phyloP scores from a whole-genome alignment of 2,329 filamentous ascomycete genomes.

The Setomelanomma holmii region DNA sequence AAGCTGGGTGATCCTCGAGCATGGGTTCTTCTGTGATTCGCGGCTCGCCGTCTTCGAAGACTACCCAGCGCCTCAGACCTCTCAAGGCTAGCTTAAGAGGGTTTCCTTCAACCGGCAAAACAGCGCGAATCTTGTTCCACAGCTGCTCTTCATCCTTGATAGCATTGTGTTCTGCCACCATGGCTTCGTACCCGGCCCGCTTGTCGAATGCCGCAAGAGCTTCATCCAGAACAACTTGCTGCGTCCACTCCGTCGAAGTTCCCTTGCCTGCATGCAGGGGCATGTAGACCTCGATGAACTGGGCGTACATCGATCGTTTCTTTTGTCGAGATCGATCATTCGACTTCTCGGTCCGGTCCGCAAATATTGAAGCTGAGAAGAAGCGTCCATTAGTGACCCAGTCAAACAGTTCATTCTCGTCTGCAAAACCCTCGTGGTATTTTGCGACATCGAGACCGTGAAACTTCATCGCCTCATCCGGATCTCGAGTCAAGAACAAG shows the following conservation, averaged over 20 bases:
- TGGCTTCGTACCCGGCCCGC: constrained; percentile 53
- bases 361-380: constrained; percentile 57
- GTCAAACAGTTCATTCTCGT: constrained; percentile 64
- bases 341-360: constrained; percentile 43
- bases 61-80: constrained; percentile 46
- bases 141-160: constrained; percentile 50
- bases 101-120: constrained; percentile 34
- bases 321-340: constrained; percentile 66
- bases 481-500: constrained; percentile 67
- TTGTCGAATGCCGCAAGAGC: constrained; percentile 62
- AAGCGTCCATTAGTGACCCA: constrained; percentile 67
- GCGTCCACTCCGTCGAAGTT: constrained; percentile 21
- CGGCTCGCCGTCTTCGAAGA: constrained; percentile 30
- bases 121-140: constrained; percentile 55
- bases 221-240: constrained; percentile 59
- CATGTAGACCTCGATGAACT: constrained; percentile 71
- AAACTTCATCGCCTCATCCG: constrained; percentile 65
- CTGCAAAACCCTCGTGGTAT: constrained; percentile 65
- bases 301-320: constrained; percentile 63
- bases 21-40: constrained; percentile 22
- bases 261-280: constrained; percentile 57
- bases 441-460: constrained; percentile 62
- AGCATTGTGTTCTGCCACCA: constrained; percentile 48
- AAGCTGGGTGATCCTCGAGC: constrained; percentile 23
- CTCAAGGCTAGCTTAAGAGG: constrained; percentile 31